A percentile compares a stretch with the other conserved stretches of the same genome.
Conservation (phyloP, 1,284 basidiomycete species). For the Prillingera fragicola region DNA sequence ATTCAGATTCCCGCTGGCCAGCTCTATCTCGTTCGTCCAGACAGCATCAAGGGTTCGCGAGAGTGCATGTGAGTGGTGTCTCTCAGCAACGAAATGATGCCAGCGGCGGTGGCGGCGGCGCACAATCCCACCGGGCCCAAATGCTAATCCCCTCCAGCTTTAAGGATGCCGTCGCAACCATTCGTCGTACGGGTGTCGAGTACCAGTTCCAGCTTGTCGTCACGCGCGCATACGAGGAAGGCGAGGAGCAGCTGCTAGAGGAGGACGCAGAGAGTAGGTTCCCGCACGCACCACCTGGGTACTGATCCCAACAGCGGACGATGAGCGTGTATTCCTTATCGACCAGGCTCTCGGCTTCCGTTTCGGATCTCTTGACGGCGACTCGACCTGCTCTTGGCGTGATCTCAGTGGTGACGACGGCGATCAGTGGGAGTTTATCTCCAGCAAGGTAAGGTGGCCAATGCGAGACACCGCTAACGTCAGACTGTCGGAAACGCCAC, state of each 20-base stretch:
- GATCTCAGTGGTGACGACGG: slow-evolving; percentile 59
- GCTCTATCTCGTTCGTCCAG: slow-evolving; percentile 84
- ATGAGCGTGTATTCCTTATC: slow-evolving; percentile 86
- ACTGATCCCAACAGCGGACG: slow-evolving; percentile 59
- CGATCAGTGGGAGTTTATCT: slow-evolving; percentile 49
- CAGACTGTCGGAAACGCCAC: slow-evolving; percentile 67
- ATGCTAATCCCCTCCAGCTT: slow-evolving; percentile 58
- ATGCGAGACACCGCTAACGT: slow-evolving; percentile 57
- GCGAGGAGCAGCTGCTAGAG: slow-evolving; percentile 86
- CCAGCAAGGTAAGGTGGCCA: slow-evolving; percentile 33
- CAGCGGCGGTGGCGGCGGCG: no score
- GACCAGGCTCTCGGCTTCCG: slow-evolving; percentile 81
- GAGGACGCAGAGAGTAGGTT: slow-evolving; percentile 89
- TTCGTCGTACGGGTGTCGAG: slow-evolving; percentile 74
- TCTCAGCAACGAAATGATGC: background rate
- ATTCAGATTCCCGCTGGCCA: slow-evolving; percentile 91
- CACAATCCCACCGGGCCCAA: background rate
- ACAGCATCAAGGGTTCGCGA: slow-evolving; percentile 79
- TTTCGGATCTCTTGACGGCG: slow-evolving; percentile 68
- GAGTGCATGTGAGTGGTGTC: slow-evolving; percentile 84
- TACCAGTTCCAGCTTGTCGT: slow-evolving; percentile 95
- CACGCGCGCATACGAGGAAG: slow-evolving; percentile 90
- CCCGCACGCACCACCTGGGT: background rate
- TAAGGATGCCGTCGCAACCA: slow-evolving; percentile 90
- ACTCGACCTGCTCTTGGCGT: slow-evolving; percentile 78